A percentile compares a stretch with the other conserved stretches of the same genome.
Evolutionary conservation across 2,329 filamentous ascomycete species (phyloP).

Genomic region (Botryotinia narcissicola): DNA sequence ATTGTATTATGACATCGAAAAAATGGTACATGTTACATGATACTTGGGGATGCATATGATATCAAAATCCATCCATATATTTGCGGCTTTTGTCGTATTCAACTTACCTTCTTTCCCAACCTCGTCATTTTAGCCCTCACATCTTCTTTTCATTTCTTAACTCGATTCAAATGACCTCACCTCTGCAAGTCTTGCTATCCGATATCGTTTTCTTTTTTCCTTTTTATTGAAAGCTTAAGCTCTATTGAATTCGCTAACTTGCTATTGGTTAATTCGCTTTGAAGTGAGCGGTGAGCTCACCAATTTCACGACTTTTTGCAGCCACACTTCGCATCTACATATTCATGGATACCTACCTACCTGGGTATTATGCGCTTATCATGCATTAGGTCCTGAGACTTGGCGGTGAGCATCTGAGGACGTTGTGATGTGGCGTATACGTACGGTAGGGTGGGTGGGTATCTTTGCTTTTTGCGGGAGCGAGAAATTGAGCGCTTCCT

Average conservation of each 20-base stretch:
- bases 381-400: neutral
- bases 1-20: slow-evolving; percentile 20
- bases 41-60: slow-evolving; percentile 2
- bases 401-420: neutral
- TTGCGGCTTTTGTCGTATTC: neutral
- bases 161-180: neutral
- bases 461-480: neutral
- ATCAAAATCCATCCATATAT: neutral
- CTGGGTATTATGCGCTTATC: neutral
- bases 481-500: neutral
- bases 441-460: neutral
- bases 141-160: neutral
- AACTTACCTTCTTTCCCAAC: neutral
- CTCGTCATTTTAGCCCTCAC: neutral
- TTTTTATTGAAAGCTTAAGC: neutral
- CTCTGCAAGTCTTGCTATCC: neutral
- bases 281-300: neutral
- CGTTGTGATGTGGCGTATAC: neutral
- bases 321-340: neutral
- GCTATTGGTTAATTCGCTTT: neutral
- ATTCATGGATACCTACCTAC: neutral
- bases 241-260: neutral
- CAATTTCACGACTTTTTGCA: neutral
- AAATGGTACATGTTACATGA: neutral
- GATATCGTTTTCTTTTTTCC: neutral